Base-by-base conservation (phyloP, 2,329 filamentous ascomycete genomes). In the Dactylellina parvicollis region DNA sequence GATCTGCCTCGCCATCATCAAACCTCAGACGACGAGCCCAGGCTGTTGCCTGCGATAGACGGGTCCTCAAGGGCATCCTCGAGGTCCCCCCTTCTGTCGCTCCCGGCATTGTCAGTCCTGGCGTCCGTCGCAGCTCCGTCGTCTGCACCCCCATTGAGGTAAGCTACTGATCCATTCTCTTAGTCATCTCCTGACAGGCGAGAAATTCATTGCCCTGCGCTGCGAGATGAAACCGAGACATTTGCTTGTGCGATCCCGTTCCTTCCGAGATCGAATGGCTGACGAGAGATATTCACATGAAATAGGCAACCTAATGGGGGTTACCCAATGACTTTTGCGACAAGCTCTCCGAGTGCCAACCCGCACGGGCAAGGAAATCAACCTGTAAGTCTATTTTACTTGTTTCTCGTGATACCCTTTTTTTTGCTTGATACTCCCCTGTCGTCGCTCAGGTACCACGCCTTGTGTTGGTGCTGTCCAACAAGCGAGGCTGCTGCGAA, bases 321-420 rank as follows among this genome's bases (percentile, higher is more conserved):
- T 71, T 77, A 74, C 62, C 57, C 76, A 60, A 78, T 78, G 77
- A 77, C 76, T 57, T 78, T 77, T 54, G 84, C 86, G 77, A 88
- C 86, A 75, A 86, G 87, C 76, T 88, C 88, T 47, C 87, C 88
- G 50, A 87, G 87, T 73, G 86, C 86, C 40, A 89, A 88, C 40
- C 80, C 79, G 47, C 87, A 86, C 76, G 88, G 88, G 59, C 86
- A 88, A 79, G 86, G 85, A 75, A 85, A 84, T 77, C 84, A 84
- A 76, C 85, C 85, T 79, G 85, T 87, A 84, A 82, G 85, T 83
- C 76, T 2, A 42, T 16, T 10, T 18, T 28, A 26, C 20, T 28
- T 44, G 14, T n/a, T 40, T 52, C 8, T 10, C 32, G 26, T 76
- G 65, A 50, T 70, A 74, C 55, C 75, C 57, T 69, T 56, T 72